Percentiles rank a stretch among this genome's conserved stretches.
Evolutionary conservation across 192 early-diverging fungal species (phyloP).

Genomic region (Gaertneriomyces semiglobifer): DNA sequence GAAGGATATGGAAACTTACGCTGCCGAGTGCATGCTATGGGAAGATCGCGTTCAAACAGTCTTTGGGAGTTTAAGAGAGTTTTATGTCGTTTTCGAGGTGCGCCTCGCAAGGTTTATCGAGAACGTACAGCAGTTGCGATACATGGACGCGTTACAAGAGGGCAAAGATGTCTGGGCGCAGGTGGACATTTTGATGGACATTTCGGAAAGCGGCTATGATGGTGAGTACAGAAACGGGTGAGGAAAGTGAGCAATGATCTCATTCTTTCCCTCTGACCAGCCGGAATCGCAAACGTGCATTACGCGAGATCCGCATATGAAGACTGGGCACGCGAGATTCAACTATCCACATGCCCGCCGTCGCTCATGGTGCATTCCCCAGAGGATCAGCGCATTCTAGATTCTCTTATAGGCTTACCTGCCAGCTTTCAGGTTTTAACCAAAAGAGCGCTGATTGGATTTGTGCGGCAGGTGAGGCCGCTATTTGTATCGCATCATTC

Average conservation of each 20-base stretch:
- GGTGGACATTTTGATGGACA: constrained; percentile 3
- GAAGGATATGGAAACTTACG: background rate
- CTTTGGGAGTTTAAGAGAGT: constrained; percentile 8
- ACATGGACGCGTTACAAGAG: background rate
- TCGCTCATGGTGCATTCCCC: background rate
- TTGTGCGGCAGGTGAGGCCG: constrained; percentile 4
- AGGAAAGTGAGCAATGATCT: background rate
- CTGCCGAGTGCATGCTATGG: constrained; percentile 10
- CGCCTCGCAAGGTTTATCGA: background rate
- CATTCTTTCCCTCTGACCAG: background rate
- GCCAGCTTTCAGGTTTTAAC: background rate
- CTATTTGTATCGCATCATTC: background rate
- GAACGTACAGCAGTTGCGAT: background rate
- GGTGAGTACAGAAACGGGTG: background rate
- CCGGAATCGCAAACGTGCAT: background rate
- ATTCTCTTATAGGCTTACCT: background rate
- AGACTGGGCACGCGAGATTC: background rate
- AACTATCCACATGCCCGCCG: background rate
- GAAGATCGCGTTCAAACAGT: constrained; percentile 7
- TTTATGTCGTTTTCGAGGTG: background rate
- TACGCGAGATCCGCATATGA: background rate
- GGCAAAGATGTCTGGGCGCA: constrained; percentile 4
- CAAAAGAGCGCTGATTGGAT: background rate
- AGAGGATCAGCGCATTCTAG: background rate
- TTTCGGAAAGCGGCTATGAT: background rate